phyloP scores from a whole-genome alignment of 768 basidiomycete species.

The Atractiella rhizophila region DNA sequence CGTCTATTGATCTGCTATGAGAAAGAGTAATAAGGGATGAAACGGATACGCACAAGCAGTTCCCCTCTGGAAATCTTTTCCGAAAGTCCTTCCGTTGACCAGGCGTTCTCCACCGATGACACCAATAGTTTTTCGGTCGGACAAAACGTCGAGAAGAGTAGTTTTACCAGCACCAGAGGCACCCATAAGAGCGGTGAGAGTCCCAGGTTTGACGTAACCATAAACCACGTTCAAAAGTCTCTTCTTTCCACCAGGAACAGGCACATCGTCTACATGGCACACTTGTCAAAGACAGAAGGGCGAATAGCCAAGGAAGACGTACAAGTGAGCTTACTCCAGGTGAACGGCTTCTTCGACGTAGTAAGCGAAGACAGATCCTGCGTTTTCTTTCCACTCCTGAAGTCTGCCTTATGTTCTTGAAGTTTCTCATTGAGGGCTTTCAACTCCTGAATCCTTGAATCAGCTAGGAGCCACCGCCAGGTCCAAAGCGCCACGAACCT shows the following conservation, averaged over 20 bases:
- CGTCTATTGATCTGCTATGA: too few species aligned
- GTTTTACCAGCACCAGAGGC: constrained; percentile 44
- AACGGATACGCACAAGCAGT: constrained; percentile 50
- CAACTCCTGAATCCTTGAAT: too few species aligned
- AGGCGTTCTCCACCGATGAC: constrained; percentile 42
- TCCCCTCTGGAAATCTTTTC: constrained; percentile 31
- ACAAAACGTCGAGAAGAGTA: constrained; percentile 36
- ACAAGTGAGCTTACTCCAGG: constrained; percentile 51
- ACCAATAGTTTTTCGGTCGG: constrained; percentile 37
- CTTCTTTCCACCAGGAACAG: constrained; percentile 25
- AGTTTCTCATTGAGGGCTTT: constrained; percentile 23
- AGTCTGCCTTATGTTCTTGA: constrained; percentile 28
- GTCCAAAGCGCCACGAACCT: constrained; percentile 27
- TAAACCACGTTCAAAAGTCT: constrained; percentile 14
- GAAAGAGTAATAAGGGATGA: not conserved
- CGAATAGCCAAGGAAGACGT: constrained; percentile 22
- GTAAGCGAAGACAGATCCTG: constrained; percentile 25
- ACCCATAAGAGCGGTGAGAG: constrained; percentile 63
- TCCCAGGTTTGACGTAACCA: constrained; percentile 33
- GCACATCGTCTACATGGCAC: constrained; percentile 25
- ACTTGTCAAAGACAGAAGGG: not conserved
- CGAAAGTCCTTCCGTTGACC: constrained; percentile 38
- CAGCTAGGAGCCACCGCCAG: too few species aligned
- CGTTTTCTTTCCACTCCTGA: constrained; percentile 22
- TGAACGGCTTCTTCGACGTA: constrained; percentile 33